Evolutionary conservation across 495 filamentous ascomycete genomes (phyloP).

Genomic region (Tetracladium marchalianum): DNA sequence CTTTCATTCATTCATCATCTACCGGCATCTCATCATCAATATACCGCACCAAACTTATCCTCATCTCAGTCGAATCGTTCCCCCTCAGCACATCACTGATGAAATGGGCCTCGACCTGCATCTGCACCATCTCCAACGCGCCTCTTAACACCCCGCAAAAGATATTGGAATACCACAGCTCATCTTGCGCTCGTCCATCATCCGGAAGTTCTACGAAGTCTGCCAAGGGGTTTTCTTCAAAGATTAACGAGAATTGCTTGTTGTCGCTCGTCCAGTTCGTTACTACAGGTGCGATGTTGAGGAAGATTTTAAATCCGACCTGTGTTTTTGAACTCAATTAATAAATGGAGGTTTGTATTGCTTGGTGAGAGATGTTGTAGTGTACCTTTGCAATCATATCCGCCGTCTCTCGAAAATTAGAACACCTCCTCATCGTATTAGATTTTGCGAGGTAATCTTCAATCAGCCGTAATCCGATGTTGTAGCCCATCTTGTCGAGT

Average conservation of each 20-base stretch:
- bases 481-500: slow-evolving; percentile 98
- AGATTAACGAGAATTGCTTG: slow-evolving; percentile 90
- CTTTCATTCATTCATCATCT: slow-evolving; percentile 95
- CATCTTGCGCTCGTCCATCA: slow-evolving; percentile 90
- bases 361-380: not conserved
- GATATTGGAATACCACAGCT: slow-evolving; percentile 97
- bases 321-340: slow-evolving; percentile 24
- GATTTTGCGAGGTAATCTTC: slow-evolving; percentile 97
- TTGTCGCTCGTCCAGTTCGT: slow-evolving; percentile 93
- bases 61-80: slow-evolving; percentile 95
- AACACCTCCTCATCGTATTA: slow-evolving; percentile 69
- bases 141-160: slow-evolving; percentile 87
- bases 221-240: slow-evolving; percentile 93
- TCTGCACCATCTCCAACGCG: slow-evolving; percentile 96
- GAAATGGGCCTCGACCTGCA: slow-evolving; percentile 97
- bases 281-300: slow-evolving; percentile 92
- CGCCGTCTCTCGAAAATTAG: slow-evolving; percentile 89
- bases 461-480: slow-evolving; percentile 91
- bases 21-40: slow-evolving; percentile 97
- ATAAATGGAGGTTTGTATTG: not conserved
- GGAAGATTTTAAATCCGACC: slow-evolving; percentile 98
- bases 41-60: slow-evolving; percentile 82
- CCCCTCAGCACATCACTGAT: slow-evolving; percentile 90
- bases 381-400: slow-evolving; percentile 91
- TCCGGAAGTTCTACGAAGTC: slow-evolving; percentile 97